Percentiles rank a stretch among this genome's conserved stretches.
phyloP scores from a whole-genome alignment of 2,329 filamentous ascomycete species.

The Stemphylium vesicarium region DNA sequence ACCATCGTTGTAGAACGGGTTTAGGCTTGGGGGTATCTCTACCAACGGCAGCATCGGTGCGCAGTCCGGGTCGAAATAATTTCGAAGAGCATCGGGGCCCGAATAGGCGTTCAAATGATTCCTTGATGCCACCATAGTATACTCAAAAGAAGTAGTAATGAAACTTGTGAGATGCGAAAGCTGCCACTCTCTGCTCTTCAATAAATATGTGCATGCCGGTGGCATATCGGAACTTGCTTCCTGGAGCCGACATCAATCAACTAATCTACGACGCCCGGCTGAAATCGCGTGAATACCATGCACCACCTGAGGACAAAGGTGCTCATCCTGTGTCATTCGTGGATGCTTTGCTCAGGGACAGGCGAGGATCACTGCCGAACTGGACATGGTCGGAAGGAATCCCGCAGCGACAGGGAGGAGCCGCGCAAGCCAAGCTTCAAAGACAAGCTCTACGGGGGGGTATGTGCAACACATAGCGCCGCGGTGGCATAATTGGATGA shows the following conservation, averaged over 20 bases:
- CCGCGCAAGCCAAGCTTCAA: background rate
- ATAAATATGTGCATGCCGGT: background rate
- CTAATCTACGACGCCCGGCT: background rate
- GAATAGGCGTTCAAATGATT: conserved; percentile 60
- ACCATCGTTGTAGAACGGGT: conserved; percentile 63
- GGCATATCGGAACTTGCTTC: background rate
- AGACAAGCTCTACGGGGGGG: background rate
- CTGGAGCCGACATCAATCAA: background rate
- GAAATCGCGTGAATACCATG: background rate
- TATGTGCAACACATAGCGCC: background rate
- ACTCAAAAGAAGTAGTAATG: background rate
- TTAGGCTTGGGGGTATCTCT: conserved; percentile 64
- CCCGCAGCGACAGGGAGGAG: background rate
- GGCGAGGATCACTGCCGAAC: background rate
- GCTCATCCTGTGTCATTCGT: conserved; percentile 10
- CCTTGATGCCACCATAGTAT: conserved; percentile 12
- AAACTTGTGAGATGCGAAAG: background rate
- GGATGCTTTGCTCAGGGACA: background rate
- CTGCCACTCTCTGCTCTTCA: conserved; percentile 1
- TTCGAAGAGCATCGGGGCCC: conserved; percentile 62
- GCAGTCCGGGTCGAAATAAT: conserved; percentile 66
- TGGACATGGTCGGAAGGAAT: background rate
- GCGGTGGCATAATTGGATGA: background rate
- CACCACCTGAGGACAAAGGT: background rate
- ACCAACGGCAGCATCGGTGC: conserved; percentile 66